A percentile compares a stretch with the other conserved stretches of the same genome.
phyloP scores from a whole-genome alignment of 768 basidiomycete species.

The Naematelia aurantialba region DNA sequence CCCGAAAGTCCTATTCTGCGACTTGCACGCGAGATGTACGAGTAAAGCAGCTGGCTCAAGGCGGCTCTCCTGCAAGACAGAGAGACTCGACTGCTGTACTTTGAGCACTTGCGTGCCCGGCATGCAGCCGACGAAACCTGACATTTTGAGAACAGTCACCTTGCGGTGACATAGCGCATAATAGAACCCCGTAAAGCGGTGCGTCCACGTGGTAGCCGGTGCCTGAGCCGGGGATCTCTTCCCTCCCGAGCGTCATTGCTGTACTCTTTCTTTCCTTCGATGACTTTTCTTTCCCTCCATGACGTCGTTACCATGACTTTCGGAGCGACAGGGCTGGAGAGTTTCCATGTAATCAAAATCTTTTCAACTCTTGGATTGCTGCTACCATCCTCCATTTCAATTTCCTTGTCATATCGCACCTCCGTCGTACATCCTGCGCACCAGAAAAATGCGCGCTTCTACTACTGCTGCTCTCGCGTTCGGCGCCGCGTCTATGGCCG shows the following conservation, averaged over 20 bases:
- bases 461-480: slow-evolving; percentile 14
- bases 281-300: neutral
- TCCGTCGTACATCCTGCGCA: neutral
- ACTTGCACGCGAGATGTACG: too few species aligned
- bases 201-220: too few species aligned
- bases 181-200: too few species aligned
- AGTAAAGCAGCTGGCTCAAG: too few species aligned
- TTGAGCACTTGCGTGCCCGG: too few species aligned
- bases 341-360: too few species aligned
- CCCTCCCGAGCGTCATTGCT: neutral
- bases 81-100: too few species aligned
- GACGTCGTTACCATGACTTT: neutral
- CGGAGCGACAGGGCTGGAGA: neutral
- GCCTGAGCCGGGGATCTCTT: neutral
- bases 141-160: too few species aligned
- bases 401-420: neutral
- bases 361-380: too few species aligned
- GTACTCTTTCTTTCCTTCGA: neutral
- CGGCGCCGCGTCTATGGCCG: slow-evolving; percentile 12
- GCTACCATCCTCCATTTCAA: slow-evolving; percentile 11
- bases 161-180: too few species aligned
- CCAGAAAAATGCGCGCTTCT: slow-evolving; percentile 12
- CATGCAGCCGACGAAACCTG: too few species aligned
- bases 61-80: too few species aligned
- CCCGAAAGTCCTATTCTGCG: neutral